These are phyloP conservation scores for Sporodiniella umbellata DNA, from an alignment of 371 early-diverging fungal species.

Conservation along the genomic window DNA sequence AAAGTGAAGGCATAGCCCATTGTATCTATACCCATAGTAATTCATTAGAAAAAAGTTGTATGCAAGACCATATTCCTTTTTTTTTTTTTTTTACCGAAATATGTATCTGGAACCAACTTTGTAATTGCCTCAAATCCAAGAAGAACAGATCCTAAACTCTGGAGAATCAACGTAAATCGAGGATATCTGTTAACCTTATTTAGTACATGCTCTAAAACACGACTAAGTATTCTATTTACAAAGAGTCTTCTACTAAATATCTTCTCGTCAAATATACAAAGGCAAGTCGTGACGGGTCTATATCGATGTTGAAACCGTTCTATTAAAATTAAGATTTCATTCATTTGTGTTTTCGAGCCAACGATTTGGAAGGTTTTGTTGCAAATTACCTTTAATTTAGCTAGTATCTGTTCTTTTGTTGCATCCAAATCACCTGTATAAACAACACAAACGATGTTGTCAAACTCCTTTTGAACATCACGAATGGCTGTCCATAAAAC, in stretches of 20 bases:
- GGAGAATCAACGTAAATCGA: conserved; percentile 80
- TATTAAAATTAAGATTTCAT: no score
- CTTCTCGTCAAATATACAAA: conserved; percentile 65
- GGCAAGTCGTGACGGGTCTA: conserved; percentile 54
- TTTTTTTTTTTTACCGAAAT: conserved; percentile 57
- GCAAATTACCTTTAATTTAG: conserved; percentile 55
- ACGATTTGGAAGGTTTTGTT: no score
- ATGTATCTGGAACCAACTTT: conserved; percentile 74
- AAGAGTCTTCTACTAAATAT: conserved; percentile 61
- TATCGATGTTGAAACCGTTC: conserved; percentile 71
- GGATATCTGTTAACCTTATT: conserved; percentile 57
- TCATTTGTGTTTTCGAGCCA: no score
- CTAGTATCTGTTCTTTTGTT: conserved; percentile 51
- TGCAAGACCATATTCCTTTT: not conserved
- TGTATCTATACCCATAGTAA: conserved; percentile 59
- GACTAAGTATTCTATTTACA: not conserved
- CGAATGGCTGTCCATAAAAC: conserved; percentile 90
- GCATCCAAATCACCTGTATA: conserved; percentile 75
- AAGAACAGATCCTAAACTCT: conserved; percentile 79
- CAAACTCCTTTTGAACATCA: conserved; percentile 65
- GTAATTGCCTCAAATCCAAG: conserved; percentile 78
- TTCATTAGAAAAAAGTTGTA: no score
- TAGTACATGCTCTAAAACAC: not conserved
- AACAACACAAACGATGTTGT: conserved; percentile 64
- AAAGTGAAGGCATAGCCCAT: conserved; percentile 95